Evolutionary conservation across 768 basidiomycete species (phyloP).

Genomic region (Leccinum disarticulatum): DNA sequence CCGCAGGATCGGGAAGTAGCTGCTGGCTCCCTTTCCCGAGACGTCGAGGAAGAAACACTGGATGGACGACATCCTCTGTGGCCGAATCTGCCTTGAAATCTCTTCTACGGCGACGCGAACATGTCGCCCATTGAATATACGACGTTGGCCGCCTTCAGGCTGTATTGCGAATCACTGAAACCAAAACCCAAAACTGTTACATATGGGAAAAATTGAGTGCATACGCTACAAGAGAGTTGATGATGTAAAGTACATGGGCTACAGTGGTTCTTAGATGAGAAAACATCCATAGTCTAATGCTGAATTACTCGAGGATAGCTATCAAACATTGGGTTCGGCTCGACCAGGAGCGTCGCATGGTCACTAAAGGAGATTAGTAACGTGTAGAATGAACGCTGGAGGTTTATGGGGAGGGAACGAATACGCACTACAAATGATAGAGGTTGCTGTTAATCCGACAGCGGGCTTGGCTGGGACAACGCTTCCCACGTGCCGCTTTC

Average conservation of each 20-base stretch:
- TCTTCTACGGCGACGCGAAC: background rate
- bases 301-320: background rate
- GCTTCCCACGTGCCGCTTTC: slow-evolving; percentile 33
- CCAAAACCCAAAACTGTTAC: background rate
- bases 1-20: no score
- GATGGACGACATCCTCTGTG: slow-evolving; percentile 16
- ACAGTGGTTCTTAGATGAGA: background rate
- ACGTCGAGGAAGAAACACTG: slow-evolving; percentile 45
- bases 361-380: background rate
- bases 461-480: slow-evolving; percentile 28
- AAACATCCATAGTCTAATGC: background rate
- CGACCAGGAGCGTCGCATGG: background rate
- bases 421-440: slow-evolving; percentile 5
- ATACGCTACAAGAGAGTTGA: background rate
- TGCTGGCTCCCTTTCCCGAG: slow-evolving; percentile 31
- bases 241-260: background rate
- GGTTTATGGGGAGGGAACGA: background rate
- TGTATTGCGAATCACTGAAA: background rate
- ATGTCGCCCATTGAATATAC: background rate
- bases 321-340: background rate
- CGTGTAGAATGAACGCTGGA: background rate
- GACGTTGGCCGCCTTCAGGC: no score
- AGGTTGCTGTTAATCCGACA: slow-evolving; percentile 20
- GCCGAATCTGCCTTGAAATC: background rate
- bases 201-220: background rate